These are phyloP conservation scores for Leptographium lundbergii DNA, from an alignment of 2,329 filamentous ascomycete genomes.

Conservation along the genomic window DNA sequence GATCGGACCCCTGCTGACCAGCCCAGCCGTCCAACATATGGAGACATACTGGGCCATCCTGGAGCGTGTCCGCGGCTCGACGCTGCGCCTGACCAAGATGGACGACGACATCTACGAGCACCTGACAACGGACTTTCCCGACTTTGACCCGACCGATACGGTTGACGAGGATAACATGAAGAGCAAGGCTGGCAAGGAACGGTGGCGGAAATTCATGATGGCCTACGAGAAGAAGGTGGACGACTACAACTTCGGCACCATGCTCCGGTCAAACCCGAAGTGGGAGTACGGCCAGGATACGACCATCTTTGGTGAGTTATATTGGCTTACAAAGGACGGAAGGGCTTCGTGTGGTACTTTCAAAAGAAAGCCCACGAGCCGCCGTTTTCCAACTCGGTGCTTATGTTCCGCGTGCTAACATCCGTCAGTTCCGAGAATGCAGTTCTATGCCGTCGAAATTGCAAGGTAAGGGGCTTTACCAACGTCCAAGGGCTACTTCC, in stretches of 20 bases:
- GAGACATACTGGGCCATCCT: constrained; percentile 95
- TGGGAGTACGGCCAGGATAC: constrained; percentile 78
- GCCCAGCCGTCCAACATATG: constrained; percentile 76
- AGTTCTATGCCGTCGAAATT: constrained; percentile 43
- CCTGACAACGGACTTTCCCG: constrained; percentile 78
- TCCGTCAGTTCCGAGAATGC: constrained; percentile 37
- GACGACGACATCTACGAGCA: constrained; percentile 93
- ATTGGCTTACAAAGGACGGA: too few species aligned
- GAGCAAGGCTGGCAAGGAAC: constrained; percentile 88
- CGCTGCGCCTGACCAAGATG: constrained; percentile 79
- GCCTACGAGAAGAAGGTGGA: constrained; percentile 88
- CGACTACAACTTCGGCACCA: constrained; percentile 96
- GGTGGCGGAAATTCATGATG: constrained; percentile 91
- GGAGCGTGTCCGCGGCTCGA: constrained; percentile 78
- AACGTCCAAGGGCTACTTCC: background rate
- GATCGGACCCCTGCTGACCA: background rate
- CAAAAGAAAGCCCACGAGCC: too few species aligned
- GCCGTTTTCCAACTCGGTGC: too few species aligned
- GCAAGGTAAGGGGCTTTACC: constrained; percentile 19
- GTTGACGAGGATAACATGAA: constrained; percentile 95
- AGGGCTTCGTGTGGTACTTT: too few species aligned
- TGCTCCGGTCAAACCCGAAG: constrained; percentile 67
- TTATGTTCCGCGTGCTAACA: constrained; percentile 4
- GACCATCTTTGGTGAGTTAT: constrained; percentile 71
- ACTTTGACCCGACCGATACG: constrained; percentile 70